Evolutionary conservation across 192 early-diverging fungal genomes (phyloP), one percentile per base, ranked within the genome.

Genomic region (Linnemannia hyalina): DNA sequence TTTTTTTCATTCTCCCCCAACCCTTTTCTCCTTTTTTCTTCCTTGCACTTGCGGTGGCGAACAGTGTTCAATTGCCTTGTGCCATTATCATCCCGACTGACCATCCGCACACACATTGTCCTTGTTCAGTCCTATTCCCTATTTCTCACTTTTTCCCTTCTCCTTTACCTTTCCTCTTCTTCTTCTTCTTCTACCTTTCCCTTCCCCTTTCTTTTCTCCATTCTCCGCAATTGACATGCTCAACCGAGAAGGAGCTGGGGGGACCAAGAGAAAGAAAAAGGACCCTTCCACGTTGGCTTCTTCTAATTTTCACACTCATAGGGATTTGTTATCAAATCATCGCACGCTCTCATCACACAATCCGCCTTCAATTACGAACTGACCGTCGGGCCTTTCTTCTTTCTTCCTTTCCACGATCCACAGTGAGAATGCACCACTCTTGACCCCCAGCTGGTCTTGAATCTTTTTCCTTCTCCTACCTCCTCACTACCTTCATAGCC

Each of bases 311-410:
- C 26, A 52, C 26, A 73, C 26, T 41, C 32, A n/a, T 22, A 73
- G 4, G 46, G 42, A 73, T 54, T 36, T 22, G 29, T 47, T 35
- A 83, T 82, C 80, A 82, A 76, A 76, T 68, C 80, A 82, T 82
- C 69, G 44, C 68, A 35, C 40, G 68, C 75, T 82, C 74, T 71
- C 70, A 82, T 82, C 68, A 40, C 80, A 76, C 75, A 76, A 82
- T 81, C 26, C 32, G 23, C 44, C 73, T 32, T 72, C 41, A 41
- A 41, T 29, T 65, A 3, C 60, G 29, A 65, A 65, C 26, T 26
- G 26, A 65, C 60, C 29, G 49, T 52, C 49, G 49, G 49, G 16
- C 49, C 49, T 52, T 49, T 49, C 20, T 49, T 55, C 16, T 55
- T 55, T 20, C 54, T 23, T 20, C 0, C 1, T n/a, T 29, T 65